phyloP scores from a whole-genome alignment of 768 basidiomycete species.

The Postia placenta region DNA sequence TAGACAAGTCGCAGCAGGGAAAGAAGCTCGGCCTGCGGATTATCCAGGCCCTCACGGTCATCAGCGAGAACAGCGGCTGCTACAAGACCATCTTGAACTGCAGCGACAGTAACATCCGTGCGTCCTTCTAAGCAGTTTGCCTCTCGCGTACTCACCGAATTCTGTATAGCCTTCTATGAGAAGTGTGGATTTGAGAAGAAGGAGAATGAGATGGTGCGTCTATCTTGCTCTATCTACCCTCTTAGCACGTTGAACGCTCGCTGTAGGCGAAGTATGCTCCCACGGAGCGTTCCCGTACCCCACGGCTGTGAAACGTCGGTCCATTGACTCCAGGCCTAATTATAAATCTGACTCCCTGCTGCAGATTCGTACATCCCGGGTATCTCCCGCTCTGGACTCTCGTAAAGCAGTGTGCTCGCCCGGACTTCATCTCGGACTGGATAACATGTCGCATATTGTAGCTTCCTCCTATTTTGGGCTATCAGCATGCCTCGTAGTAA shows the following conservation, averaged over 20 bases:
- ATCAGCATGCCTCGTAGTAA: no score
- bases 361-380: no score
- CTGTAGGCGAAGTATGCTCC: conserved; percentile 56
- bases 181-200: conserved; percentile 93
- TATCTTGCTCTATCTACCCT: background rate
- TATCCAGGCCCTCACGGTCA: conserved; percentile 78
- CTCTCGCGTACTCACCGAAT: conserved; percentile 1
- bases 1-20: conserved; percentile 83
- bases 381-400: no score
- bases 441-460: no score
- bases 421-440: no score
- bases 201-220: conserved; percentile 84
- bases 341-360: no score
- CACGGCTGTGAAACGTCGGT: conserved; percentile 26
- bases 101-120: conserved; percentile 84
- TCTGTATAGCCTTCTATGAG: conserved; percentile 79
- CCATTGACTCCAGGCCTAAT: no score
- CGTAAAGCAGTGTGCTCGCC: no score
- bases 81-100: conserved; percentile 99
- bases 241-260: background rate
- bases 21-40: conserved; percentile 85
- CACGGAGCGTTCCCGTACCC: conserved; percentile 32
- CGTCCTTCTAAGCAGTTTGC: conserved; percentile 29
- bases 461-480: no score
- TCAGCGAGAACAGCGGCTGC: conserved; percentile 75